Evolutionary conservation across 257 asterid species (phyloP).

Genomic region (Solanum phureja): DNA sequence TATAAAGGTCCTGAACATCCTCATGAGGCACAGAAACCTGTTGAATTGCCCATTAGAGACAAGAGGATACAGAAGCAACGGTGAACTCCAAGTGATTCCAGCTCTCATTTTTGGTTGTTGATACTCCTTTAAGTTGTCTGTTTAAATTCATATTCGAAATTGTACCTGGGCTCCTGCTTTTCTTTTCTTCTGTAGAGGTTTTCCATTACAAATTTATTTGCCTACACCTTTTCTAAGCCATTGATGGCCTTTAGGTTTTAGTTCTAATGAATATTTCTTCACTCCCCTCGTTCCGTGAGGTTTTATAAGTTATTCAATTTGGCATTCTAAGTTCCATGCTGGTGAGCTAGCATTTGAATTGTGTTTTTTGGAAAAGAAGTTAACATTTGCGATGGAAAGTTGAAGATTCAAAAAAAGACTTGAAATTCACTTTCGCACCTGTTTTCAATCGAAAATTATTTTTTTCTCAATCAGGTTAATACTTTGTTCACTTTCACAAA

Average conservation of each 20-base stretch:
- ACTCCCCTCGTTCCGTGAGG: neutral
- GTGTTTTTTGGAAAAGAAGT: neutral
- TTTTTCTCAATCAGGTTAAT: neutral
- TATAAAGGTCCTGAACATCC: constrained; percentile 91
- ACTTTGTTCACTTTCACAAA: neutral
- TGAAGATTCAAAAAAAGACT: neutral
- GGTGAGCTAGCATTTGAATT: neutral
- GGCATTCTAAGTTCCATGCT: neutral
- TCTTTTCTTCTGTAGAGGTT: neutral
- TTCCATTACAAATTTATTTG: neutral
- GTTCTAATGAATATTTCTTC: neutral
- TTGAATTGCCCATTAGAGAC: constrained; percentile 80
- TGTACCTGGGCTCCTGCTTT: neutral
- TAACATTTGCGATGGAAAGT: neutral
- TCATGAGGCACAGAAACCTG: constrained; percentile 84
- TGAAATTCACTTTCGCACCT: neutral
- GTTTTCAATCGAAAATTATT: neutral
- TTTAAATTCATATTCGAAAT: neutral
- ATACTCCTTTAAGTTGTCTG: neutral
- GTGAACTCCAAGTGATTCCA: neutral
- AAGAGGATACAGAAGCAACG: constrained; percentile 51
- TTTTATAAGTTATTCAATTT: neutral
- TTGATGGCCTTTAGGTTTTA: neutral
- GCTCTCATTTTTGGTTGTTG: neutral
- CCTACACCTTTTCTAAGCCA: neutral